Evolutionary conservation across 2,329 filamentous ascomycete genomes (phyloP), one percentile per base, ranked within the genome.

Genomic region (Corynespora cassiicola): DNA sequence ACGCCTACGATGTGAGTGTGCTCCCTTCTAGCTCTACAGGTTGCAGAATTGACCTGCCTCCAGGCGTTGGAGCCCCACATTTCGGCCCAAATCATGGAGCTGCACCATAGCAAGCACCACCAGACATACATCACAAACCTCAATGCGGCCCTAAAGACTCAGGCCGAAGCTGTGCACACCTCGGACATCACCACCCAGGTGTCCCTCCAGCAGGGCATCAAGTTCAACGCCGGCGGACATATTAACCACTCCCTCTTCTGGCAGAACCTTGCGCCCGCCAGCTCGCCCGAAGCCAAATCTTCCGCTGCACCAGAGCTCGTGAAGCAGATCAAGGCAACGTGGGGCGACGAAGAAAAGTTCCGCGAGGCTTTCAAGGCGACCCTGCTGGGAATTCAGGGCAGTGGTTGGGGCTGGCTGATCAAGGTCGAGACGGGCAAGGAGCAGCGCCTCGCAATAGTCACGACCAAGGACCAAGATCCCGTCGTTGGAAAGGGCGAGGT

Each of bases 161-260:
- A 87, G 48, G 71, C 76, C 34, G 68, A 75, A 4, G 82, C 85
- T 11, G 71, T 79, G 3, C 64, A 74, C 16, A 70, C 76, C 25
- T 74, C 76, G 49, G 81, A 89, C 52, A 77, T 88, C 36, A 73
- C 80, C 4, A 71, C 76, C 4, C 84, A 89, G 53, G 80, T 90
- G 39, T 72, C 79, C 12, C 77, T 89, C n/a, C 84, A 87, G 56
- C 74, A 78, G 12, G 80, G 80, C 46, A 84, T 95, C 73, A 87
- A 86, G 60, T 96, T 95, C 79, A 89, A 95, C 67, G 90, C 87
- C 31, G 91, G 91, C 27, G 91, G 91, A 6, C 90, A 96, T 75
- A 86, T 95, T 72, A 96, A 96, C 75, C 91, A 96, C 76, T 85
- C 83, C 0, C 82, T 96, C 22, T 96, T 96, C 78, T 96, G 90